phyloP scores from a whole-genome alignment of 192 early-diverging fungal genomes.

The Backusella sp. region DNA sequence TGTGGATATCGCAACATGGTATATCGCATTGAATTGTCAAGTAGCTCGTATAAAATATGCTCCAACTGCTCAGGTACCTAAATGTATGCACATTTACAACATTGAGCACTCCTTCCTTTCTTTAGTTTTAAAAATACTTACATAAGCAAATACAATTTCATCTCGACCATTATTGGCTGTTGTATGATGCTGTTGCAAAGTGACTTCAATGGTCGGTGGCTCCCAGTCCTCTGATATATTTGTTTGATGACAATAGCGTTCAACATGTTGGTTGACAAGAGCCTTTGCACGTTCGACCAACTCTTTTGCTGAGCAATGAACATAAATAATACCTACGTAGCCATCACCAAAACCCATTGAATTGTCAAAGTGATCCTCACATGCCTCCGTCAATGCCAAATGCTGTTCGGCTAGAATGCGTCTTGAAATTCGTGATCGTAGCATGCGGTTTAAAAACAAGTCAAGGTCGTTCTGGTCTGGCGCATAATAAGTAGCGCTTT shows the following conservation, averaged over 20 bases:
- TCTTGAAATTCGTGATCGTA: slow-evolving; percentile 85
- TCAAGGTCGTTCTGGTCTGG: slow-evolving; percentile 66
- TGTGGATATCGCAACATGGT: slow-evolving; percentile 58
- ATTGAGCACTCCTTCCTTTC: not conserved
- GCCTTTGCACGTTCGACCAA: slow-evolving; percentile 35
- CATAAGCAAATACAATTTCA: slow-evolving; percentile 32
- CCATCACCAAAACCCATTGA: slow-evolving; percentile 45
- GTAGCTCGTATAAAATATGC: slow-evolving; percentile 89
- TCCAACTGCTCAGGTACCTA: slow-evolving; percentile 83
- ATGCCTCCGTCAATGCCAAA: slow-evolving; percentile 72
- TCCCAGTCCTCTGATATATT: not conserved
- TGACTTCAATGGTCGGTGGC: not conserved
- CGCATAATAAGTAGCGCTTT: slow-evolving; percentile 53
- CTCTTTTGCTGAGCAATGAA: slow-evolving; percentile 57
- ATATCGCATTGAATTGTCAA: slow-evolving; percentile 82
- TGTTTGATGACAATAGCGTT: not conserved
- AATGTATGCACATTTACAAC: not conserved
- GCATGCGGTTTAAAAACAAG: slow-evolving; percentile 87
- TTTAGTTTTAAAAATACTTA: slow-evolving; percentile 1
- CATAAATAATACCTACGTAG: slow-evolving; percentile 70
- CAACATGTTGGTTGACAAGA: slow-evolving; percentile 10
- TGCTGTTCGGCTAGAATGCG: slow-evolving; percentile 94
- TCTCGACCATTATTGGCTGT: not conserved
- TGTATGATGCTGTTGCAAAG: not conserved
- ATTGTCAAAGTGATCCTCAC: slow-evolving; percentile 42